phyloP scores from a whole-genome alignment of 805 yeast species.

The Hanseniaspora taiwanica region DNA sequence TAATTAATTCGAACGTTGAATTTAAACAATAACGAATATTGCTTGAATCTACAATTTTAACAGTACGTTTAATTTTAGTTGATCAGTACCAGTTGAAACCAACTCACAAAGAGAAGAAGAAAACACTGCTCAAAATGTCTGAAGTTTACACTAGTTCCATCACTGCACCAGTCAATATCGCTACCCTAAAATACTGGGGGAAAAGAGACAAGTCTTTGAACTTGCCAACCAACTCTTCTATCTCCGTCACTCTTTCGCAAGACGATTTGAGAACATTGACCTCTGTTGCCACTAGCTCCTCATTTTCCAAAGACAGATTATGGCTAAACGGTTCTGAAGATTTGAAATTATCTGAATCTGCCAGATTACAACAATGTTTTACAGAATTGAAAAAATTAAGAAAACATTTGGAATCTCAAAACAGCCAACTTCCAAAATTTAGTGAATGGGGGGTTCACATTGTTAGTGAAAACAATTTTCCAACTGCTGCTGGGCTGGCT shows the following conservation, averaged over 20 bases:
- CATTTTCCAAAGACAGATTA: constrained; percentile 49
- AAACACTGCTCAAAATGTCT: constrained; percentile 24
- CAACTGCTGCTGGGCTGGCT: constrained; percentile 98
- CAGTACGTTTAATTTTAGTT: too few relatives aligned
- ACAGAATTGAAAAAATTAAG: constrained; percentile 62
- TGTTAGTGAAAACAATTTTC: constrained; percentile 91
- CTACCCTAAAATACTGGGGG: constrained; percentile 98
- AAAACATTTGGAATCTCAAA: constrained; percentile 38
- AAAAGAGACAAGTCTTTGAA: constrained; percentile 82
- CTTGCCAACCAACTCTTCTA: constrained; percentile 91
- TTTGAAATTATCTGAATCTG: constrained; percentile 49
- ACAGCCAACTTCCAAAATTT: constrained; percentile 44
- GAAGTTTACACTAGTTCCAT: constrained; percentile 56
- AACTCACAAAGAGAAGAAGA: not conserved
- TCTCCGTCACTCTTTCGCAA: constrained; percentile 87
- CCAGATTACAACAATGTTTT: constrained; percentile 60
- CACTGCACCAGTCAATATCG: constrained; percentile 96
- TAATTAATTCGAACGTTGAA: too few relatives aligned
- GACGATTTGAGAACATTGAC: constrained; percentile 85
- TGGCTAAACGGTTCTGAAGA: constrained; percentile 70
- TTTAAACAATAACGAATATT: too few relatives aligned
- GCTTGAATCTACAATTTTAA: too few relatives aligned
- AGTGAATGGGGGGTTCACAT: constrained; percentile 59
- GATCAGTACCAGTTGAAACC: too few relatives aligned
- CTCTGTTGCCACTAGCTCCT: constrained; percentile 59